Evolutionary conservation across 495 filamentous ascomycete species (phyloP).

Genomic region (Aspergillus funiculosus): DNA sequence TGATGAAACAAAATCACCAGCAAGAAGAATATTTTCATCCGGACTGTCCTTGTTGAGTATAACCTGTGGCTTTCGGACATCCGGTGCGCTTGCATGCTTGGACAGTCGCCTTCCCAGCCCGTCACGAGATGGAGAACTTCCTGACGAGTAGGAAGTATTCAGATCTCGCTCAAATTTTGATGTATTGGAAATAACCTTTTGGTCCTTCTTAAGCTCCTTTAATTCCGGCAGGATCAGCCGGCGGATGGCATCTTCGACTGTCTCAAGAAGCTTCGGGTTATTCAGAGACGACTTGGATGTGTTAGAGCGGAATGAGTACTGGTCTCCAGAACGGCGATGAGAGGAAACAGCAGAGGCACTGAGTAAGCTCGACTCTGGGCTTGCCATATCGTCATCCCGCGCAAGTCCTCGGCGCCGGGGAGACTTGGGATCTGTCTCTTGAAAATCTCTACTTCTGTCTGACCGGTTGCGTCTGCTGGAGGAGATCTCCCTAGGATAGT

Average conservation of each 20-base stretch:
- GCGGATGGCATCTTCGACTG: slow-evolving; percentile 92
- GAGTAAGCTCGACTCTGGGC: slow-evolving; percentile 67
- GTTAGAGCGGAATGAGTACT: slow-evolving; percentile 68
- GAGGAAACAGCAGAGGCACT: slow-evolving; percentile 64
- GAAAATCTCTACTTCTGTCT: slow-evolving; percentile 53
- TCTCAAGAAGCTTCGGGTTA: slow-evolving; percentile 90
- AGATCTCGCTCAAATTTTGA: slow-evolving; percentile 56
- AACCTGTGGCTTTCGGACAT: slow-evolving; percentile 61
- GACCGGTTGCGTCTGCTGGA: slow-evolving; percentile 47
- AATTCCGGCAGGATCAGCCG: slow-evolving; percentile 88
- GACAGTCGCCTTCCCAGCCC: slow-evolving; percentile 53
- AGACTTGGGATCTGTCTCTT: slow-evolving; percentile 52
- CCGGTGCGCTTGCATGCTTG: slow-evolving; percentile 64
- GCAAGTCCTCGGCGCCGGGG: slow-evolving; percentile 57
- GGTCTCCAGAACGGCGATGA: slow-evolving; percentile 63
- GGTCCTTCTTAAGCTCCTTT: slow-evolving; percentile 82
- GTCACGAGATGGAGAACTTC: slow-evolving; percentile 57
- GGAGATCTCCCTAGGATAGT: slow-evolving; percentile 42
- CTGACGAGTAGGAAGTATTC: slow-evolving; percentile 55
- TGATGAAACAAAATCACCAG: slow-evolving; percentile 41
- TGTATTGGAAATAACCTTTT: slow-evolving; percentile 60
- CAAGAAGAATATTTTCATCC: slow-evolving; percentile 53
- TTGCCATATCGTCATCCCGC: slow-evolving; percentile 57
- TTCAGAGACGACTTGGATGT: slow-evolving; percentile 84
- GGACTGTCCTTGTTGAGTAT: slow-evolving; percentile 56